phyloP scores from a whole-genome alignment of 2,329 filamentous ascomycete species.

The Fusarium torreyae region DNA sequence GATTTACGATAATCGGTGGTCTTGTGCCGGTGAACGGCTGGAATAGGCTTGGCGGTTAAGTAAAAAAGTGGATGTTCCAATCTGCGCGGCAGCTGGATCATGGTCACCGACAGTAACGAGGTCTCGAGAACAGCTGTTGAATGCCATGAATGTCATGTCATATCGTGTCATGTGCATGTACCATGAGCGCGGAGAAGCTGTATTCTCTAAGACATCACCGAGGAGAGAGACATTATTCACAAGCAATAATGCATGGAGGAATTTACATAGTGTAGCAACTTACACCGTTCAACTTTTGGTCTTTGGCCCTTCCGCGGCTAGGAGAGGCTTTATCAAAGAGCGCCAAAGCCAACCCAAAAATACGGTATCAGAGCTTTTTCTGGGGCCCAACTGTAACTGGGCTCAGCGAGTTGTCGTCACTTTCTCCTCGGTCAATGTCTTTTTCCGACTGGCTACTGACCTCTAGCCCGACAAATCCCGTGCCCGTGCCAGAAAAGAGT shows the following conservation, averaged over 20 bases:
- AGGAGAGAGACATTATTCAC: neutral
- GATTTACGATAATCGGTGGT: constrained; percentile 41
- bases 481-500: constrained; percentile 34
- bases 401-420: constrained; percentile 41
- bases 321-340: constrained; percentile 23
- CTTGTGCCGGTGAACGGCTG: constrained; percentile 42
- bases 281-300: neutral
- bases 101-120: constrained; percentile 39
- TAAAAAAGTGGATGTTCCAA: constrained; percentile 38
- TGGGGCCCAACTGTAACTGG: constrained; percentile 4
- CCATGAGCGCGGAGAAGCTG: neutral
- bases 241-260: neutral
- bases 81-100: constrained; percentile 29
- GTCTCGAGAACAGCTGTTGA: constrained; percentile 31
- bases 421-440: constrained; percentile 41
- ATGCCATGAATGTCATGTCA: constrained; percentile 16
- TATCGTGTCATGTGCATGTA: neutral
- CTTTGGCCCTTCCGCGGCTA: constrained; percentile 5
- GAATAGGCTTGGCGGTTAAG: constrained; percentile 41
- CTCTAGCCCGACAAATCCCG: constrained; percentile 50
- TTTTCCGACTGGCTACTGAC: constrained; percentile 35
- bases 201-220: neutral
- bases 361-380: constrained; percentile 3
- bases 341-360: neutral
- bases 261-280: neutral